A percentile compares a stretch with the other conserved stretches of the same genome.
phyloP scores from a whole-genome alignment of 1,284 basidiomycete species.

The Exobasidium cylindrosporum region DNA sequence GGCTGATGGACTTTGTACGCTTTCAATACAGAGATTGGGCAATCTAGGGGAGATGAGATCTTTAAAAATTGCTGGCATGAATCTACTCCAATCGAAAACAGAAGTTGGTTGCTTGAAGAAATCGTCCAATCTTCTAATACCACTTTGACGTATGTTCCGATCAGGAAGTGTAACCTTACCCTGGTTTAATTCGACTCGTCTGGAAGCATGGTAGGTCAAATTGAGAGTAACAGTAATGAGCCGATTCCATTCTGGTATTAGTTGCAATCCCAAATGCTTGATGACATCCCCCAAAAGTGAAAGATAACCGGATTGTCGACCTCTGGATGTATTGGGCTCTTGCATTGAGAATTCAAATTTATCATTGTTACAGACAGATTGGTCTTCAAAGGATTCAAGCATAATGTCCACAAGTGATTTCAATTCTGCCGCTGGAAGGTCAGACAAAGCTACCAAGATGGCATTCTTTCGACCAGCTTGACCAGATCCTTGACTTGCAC shows the following conservation, averaged over 20 bases:
- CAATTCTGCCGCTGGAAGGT: constrained; percentile 73
- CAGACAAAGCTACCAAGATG: constrained; percentile 70
- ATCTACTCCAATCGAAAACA: constrained; percentile 72
- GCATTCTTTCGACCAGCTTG: constrained; percentile 72
- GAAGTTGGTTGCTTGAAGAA: constrained; percentile 67
- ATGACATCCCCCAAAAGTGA: constrained; percentile 48
- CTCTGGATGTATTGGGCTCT: constrained; percentile 24
- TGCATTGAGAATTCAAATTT: constrained; percentile 32
- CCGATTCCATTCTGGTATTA: constrained; percentile 35
- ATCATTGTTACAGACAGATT: constrained; percentile 18
- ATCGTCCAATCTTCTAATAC: constrained; percentile 79
- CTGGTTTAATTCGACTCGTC: constrained; percentile 6
- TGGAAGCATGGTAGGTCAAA: constrained; percentile 37
- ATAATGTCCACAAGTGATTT: constrained; percentile 80
- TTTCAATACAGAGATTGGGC: constrained; percentile 72
- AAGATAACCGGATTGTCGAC: constrained; percentile 56
- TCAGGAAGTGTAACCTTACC: background rate
- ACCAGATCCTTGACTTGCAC: constrained; percentile 52
- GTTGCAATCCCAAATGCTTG: constrained; percentile 39
- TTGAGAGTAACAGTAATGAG: constrained; percentile 40
- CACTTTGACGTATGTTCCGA: constrained; percentile 70
- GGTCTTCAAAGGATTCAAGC: constrained; percentile 69
- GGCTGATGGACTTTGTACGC: constrained; percentile 86
- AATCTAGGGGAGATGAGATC: constrained; percentile 80
- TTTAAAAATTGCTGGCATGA: constrained; percentile 68